These are phyloP conservation scores for Margaritispora aquatica DNA, from an alignment of 495 filamentous ascomycete species.

Conservation along the genomic window DNA sequence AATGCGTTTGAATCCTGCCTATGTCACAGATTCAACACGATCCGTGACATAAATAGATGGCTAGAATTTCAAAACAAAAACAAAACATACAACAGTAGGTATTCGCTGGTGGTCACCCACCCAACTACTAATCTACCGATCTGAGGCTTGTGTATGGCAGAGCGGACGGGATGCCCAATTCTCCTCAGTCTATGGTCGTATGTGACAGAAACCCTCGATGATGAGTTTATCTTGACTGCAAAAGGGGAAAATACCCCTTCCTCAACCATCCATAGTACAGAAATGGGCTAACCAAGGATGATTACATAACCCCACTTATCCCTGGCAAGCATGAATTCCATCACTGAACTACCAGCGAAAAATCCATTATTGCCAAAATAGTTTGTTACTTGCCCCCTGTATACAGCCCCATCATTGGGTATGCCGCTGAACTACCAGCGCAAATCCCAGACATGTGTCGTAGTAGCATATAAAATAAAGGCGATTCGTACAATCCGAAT, in stretches of 20 bases:
- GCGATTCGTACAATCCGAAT: neutral
- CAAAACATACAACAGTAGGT: constrained; percentile 28
- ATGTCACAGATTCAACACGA: neutral
- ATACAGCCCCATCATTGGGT: too few species aligned
- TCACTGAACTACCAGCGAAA: too few species aligned
- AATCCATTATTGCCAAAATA: too few species aligned
- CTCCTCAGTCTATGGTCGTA: constrained; percentile 24
- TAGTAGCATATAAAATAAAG: neutral
- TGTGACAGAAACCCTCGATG: constrained; percentile 17
- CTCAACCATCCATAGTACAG: too few species aligned
- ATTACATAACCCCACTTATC: too few species aligned
- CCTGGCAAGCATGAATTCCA: too few species aligned
- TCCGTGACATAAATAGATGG: neutral
- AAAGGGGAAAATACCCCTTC: neutral
- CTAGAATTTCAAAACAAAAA: constrained; percentile 22
- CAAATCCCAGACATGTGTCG: too few species aligned
- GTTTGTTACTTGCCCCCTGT: too few species aligned
- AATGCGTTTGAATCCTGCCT: neutral
- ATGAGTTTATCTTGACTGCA: constrained; percentile 9
- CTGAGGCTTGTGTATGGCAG: constrained; percentile 31
- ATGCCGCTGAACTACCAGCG: too few species aligned
- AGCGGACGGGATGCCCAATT: constrained; percentile 28
- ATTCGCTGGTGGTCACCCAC: constrained; percentile 35
- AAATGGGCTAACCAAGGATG: too few species aligned
- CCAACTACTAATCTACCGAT: constrained; percentile 30